Percentiles rank a stretch among this genome's conserved stretches.
phyloP scores from a whole-genome alignment of 371 early-diverging fungal species.

The Capillidium heterosporum region DNA sequence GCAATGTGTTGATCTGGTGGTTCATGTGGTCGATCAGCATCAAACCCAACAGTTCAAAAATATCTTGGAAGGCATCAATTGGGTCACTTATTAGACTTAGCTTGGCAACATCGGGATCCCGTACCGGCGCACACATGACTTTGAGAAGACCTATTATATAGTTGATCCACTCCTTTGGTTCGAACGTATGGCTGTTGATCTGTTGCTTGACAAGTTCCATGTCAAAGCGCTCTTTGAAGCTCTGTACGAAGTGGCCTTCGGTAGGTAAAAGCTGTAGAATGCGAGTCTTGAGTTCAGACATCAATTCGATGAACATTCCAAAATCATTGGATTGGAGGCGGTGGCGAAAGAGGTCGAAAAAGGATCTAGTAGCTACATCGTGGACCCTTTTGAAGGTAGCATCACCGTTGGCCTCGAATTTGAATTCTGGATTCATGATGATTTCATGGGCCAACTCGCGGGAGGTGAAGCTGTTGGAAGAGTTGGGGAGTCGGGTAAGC shows the following conservation, averaged over 20 bases:
- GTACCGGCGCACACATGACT: constrained; percentile 52
- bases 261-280: constrained; percentile 18
- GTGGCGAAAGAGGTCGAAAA: constrained; percentile 32
- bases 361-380: constrained; percentile 33
- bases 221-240: constrained; percentile 38
- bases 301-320: background rate
- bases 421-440: constrained; percentile 53
- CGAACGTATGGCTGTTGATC: constrained; percentile 20
- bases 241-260: constrained; percentile 11
- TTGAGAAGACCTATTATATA: constrained; percentile 31
- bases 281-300: constrained; percentile 11
- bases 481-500: no score
- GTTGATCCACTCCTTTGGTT: constrained; percentile 18
- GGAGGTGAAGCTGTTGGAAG: no score
- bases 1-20: constrained; percentile 33
- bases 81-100: constrained; percentile 12
- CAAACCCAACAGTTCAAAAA: constrained; percentile 32
- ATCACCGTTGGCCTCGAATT: constrained; percentile 20
- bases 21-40: constrained; percentile 65
- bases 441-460: constrained; percentile 53
- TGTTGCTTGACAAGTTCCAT: constrained; percentile 34
- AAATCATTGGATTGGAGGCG: constrained; percentile 24
- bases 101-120: constrained; percentile 34
- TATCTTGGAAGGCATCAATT: constrained; percentile 19
- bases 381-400: constrained; percentile 32